Conservation (phyloP, 768 basidiomycete species). For the Daedaleopsis nitida region DNA sequence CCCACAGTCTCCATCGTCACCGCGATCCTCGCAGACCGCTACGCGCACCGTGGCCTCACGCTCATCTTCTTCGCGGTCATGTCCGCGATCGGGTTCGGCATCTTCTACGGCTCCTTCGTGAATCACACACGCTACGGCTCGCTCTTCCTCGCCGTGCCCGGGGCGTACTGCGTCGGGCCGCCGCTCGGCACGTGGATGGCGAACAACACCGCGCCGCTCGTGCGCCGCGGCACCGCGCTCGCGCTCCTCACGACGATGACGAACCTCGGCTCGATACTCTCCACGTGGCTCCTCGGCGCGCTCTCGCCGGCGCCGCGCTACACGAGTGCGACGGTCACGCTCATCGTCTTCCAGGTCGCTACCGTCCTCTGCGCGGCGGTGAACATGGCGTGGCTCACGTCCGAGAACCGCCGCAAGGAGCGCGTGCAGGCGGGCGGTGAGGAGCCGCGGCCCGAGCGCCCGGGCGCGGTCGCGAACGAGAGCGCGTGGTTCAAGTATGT, state of each 20-base stretch:
- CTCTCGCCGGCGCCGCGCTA: slow-evolving; percentile 54
- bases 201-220: slow-evolving; percentile 61
- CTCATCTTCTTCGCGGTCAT: slow-evolving; percentile 46
- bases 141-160: slow-evolving; percentile 56
- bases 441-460: too few relatives aligned
- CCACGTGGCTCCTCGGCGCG: slow-evolving; percentile 58
- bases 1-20: slow-evolving; percentile 38
- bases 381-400: background rate
- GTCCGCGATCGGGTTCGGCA: slow-evolving; percentile 48
- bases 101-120: slow-evolving; percentile 31
- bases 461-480: too few relatives aligned
- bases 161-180: slow-evolving; percentile 55
- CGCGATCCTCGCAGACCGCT: slow-evolving; percentile 55
- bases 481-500: too few relatives aligned
- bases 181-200: slow-evolving; percentile 59
- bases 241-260: slow-evolving; percentile 62
- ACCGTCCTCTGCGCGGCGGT: slow-evolving; percentile 25
- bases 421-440: too few relatives aligned
- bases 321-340: slow-evolving; percentile 42
- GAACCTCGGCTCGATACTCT: slow-evolving; percentile 61
- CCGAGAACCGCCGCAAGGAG: slow-evolving; percentile 7
- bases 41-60: slow-evolving; percentile 50
- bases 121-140: slow-evolving; percentile 51
- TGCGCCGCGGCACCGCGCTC: slow-evolving; percentile 58
- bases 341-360: slow-evolving; percentile 38